Evolutionary conservation across 768 basidiomycete genomes (phyloP), one percentile per base, ranked within the genome.

Genomic region (Mrakia blollopis): DNA sequence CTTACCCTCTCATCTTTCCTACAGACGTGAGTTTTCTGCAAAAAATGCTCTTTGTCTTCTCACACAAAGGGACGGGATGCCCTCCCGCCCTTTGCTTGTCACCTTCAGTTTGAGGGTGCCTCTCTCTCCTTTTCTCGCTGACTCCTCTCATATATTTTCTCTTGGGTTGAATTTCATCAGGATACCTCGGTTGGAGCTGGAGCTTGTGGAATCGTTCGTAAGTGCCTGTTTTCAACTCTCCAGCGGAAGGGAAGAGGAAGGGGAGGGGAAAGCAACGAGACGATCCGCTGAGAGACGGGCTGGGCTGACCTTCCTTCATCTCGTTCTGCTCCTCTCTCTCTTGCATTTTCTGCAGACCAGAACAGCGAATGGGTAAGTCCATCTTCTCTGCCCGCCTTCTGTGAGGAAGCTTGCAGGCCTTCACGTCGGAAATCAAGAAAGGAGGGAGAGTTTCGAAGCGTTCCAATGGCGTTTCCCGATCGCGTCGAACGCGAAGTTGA

Each of bases 351-450:
- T 37, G n/a, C 63, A 68, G 65, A 68, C 39, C 65, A 68, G 37
- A 68, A 68, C 65, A 68, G 65, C 37, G 65, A 68, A 68, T 68
- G 65, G 65, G 65, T 68, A 30, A 68, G 65, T 68, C 39, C 23
- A 2, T 6, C 2, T 0, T 39, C 10, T 39, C 14, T 32, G 0
- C 30, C 7, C 13, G 3, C 21, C 47, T 50, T 50, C 2, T 68
- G 18, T 39, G 47, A 50, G 47, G 47, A 21, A 14, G 47, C 47
- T 50, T 50, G 18, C 47, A 50, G 47, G 47, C 0, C 14, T 44
- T 44, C 10, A 14, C 16, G 10, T 50, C 47, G 61, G 61, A 62
- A 16, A n/a, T 62, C n/a, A n/a, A 62, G n/a, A n/a, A 62, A 11
- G 35, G 39, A 18, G 14, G 47, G 47, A 50, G 47, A 50, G 47